Evolutionary conservation across 2,329 filamentous ascomycete genomes (phyloP).

Genomic region (Penicillium brasilianum): DNA sequence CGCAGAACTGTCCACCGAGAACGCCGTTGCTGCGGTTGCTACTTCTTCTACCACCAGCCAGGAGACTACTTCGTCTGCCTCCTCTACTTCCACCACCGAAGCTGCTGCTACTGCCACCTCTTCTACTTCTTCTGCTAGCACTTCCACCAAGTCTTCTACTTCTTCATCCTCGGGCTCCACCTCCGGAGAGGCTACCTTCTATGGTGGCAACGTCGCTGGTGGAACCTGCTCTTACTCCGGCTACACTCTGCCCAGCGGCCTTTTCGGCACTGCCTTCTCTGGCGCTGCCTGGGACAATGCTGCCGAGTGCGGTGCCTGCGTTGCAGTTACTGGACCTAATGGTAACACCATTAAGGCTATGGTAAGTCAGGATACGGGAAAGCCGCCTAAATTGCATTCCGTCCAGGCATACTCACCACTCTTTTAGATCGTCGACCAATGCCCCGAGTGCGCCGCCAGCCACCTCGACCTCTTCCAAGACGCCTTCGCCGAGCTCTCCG

Average conservation of each 20-base stretch:
- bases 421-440: slow-evolving; percentile 61
- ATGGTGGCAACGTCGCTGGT: slow-evolving; percentile 61
- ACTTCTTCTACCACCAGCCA: slow-evolving; percentile 9
- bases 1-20: slow-evolving; percentile 15
- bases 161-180: slow-evolving; percentile 3
- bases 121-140: slow-evolving; percentile 12
- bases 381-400: neutral
- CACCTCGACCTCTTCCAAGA: slow-evolving; percentile 62
- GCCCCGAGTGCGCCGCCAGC: slow-evolving; percentile 59
- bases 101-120: slow-evolving; percentile 11
- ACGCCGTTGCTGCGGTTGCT: slow-evolving; percentile 2
- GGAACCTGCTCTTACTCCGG: slow-evolving; percentile 68
- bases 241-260: slow-evolving; percentile 63
- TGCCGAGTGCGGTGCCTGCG: slow-evolving; percentile 65
- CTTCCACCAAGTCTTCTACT: too few relatives aligned
- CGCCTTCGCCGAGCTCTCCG: slow-evolving; percentile 56
- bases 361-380: slow-evolving; percentile 48
- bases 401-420: neutral
- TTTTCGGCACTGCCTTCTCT: slow-evolving; percentile 66
- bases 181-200: slow-evolving; percentile 57
- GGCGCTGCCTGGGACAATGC: slow-evolving; percentile 59
- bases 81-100: slow-evolving; percentile 5
- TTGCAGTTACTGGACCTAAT: slow-evolving; percentile 57
- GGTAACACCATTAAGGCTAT: slow-evolving; percentile 67
- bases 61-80: neutral